Percentiles rank a stretch among this genome's conserved stretches.
phyloP scores from a whole-genome alignment of 805 yeast genomes.

The Huiozyma naganishii region DNA sequence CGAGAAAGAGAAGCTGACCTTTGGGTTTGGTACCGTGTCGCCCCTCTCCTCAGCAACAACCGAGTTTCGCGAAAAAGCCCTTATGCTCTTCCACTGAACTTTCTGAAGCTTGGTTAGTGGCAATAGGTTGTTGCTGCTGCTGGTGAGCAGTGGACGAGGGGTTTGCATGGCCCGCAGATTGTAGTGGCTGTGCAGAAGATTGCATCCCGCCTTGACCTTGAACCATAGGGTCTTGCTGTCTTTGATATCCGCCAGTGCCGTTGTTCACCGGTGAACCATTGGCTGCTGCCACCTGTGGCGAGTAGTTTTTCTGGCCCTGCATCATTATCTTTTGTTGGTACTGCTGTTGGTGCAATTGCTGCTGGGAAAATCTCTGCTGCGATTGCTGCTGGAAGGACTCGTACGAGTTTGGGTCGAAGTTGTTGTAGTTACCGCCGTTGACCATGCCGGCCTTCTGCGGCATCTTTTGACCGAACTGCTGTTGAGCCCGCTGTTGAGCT shows the following conservation, averaged over 20 bases:
- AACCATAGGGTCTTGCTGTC: background rate
- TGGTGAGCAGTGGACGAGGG: constrained; percentile 1
- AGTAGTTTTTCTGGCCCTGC: constrained; percentile 1
- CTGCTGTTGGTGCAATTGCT: constrained; percentile 5
- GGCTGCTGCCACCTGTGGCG: constrained; percentile 2
- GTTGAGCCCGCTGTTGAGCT: constrained; percentile 20
- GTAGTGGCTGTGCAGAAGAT: background rate
- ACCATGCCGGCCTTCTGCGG: constrained; percentile 6
- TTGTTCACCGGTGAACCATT: background rate
- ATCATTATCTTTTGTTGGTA: background rate
- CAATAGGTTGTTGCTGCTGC: constrained; percentile 8
- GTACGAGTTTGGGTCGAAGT: constrained; percentile 34
- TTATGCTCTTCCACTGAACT: constrained; percentile 17
- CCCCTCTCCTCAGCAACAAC: constrained; percentile 20
- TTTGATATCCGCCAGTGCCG: constrained; percentile 1
- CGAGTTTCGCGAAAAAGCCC: constrained; percentile 27
- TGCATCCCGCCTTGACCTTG: constrained; percentile 1
- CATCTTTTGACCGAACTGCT: background rate
- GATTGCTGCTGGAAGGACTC: constrained; percentile 31
- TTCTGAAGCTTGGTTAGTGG: constrained; percentile 8
- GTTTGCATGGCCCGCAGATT: constrained; percentile 7
- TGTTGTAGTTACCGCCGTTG: constrained; percentile 6
- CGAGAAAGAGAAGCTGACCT: no score
- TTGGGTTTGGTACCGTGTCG: no score
- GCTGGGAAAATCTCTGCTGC: constrained; percentile 27